phyloP scores from a whole-genome alignment of 1,284 basidiomycete species.

The Anthracocystis walkeri region DNA sequence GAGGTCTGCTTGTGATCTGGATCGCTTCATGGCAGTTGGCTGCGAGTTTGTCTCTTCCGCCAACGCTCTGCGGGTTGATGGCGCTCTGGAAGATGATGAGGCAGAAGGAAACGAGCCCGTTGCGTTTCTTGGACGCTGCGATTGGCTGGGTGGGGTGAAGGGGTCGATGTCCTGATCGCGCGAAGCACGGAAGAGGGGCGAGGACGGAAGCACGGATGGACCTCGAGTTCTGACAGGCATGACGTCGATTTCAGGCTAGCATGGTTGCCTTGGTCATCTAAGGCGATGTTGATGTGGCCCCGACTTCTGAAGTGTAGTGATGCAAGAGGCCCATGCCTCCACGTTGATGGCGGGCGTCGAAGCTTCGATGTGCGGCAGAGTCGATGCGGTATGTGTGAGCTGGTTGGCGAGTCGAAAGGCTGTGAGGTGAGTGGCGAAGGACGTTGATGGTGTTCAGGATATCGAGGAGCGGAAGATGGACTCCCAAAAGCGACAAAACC shows the following conservation, averaged over 20 bases:
- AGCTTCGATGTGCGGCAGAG: background rate
- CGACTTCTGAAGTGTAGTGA: background rate
- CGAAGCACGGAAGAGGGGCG: slow-evolving; percentile 19
- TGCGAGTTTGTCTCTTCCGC: slow-evolving; percentile 28
- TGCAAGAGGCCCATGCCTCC: background rate
- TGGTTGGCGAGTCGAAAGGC: background rate
- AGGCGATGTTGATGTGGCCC: background rate
- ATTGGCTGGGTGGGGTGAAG: slow-evolving; percentile 8
- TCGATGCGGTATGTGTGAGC: background rate
- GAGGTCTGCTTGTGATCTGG: slow-evolving; percentile 16
- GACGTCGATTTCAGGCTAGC: slow-evolving; percentile 9
- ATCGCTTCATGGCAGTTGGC: slow-evolving; percentile 19
- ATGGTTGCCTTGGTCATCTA: slow-evolving; percentile 2
- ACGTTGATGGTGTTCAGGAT: background rate
- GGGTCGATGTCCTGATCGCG: slow-evolving; percentile 44
- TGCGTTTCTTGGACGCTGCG: slow-evolving; percentile 3
- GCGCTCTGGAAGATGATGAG: background rate
- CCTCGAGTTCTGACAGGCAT: slow-evolving; percentile 25
- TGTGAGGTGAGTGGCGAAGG: background rate
- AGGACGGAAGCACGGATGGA: slow-evolving; percentile 10
- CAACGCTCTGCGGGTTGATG: slow-evolving; percentile 12
- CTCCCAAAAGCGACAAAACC: background rate
- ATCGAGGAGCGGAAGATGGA: background rate
- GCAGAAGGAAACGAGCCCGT: background rate
- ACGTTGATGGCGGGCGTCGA: background rate